These are phyloP conservation scores for Flaveria ramosissima DNA, from an alignment of 129 eudicot species.

Conservation along the genomic window DNA sequence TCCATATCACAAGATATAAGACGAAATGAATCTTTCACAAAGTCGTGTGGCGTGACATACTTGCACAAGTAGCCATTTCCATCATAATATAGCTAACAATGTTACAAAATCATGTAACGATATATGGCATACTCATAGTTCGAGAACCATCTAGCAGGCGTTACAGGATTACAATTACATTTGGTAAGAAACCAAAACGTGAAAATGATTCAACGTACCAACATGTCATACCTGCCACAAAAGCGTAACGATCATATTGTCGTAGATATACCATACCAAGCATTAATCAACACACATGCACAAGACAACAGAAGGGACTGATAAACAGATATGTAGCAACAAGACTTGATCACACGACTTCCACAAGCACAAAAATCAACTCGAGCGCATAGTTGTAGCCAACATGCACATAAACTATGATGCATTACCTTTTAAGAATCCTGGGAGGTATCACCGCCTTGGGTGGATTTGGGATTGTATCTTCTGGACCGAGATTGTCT, in stretches of 20 bases:
- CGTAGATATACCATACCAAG: background rate
- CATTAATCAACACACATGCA: background rate
- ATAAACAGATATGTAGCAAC: background rate
- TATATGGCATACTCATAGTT: no score
- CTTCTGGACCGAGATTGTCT: constrained; percentile 61
- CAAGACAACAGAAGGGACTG: background rate
- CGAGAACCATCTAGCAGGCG: no score
- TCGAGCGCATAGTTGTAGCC: background rate
- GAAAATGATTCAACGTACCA: background rate
- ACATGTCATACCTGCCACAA: background rate
- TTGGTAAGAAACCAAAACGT: background rate
- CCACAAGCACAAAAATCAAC: background rate
- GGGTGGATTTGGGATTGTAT: constrained; percentile 67
- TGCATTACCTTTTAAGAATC: constrained; percentile 39
- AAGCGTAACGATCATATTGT: background rate
- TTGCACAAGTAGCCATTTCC: no score
- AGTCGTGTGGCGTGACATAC: no score
- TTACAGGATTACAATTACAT: no score
- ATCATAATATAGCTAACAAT: no score
- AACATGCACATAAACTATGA: background rate
- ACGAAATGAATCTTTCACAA: no score
- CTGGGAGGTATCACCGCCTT: constrained; percentile 49
- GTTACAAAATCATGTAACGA: no score
- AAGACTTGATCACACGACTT: background rate
- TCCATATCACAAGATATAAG: no score